Evolutionary conservation across 306 rosid species (phyloP), one percentile per base, ranked within the genome.

Genomic region (Parietaria judaica): DNA sequence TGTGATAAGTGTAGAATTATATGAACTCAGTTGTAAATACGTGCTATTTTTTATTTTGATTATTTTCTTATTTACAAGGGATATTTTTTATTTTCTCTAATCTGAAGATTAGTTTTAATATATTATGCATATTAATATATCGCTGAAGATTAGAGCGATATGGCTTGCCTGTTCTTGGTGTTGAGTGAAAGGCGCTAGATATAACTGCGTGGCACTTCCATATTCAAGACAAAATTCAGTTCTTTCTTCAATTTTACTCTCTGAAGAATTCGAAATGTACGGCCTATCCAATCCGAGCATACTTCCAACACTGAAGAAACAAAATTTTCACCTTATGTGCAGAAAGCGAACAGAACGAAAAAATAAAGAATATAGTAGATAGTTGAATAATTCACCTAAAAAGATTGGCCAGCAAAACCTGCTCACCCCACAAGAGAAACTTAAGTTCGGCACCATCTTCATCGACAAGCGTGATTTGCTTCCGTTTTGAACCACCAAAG

Each of bases 211-310:
- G 66, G 86, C 86, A 72, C 94, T 86, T 68, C 96, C 98, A 70
- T 82, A 92, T 80, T 86, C 95, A 66, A 92, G 96, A 68, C 81
- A 88, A 64, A 86, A 46, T 48, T 79, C 81, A 67, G 55, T 82
- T 47, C 66, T 73, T 67, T 80, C 70, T 68, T 76, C 83, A 69
- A 64, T 52, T 56, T 50, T 72, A 74, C 66, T 75, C 68, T 83
- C 95, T 12, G 14, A 51, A 15, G 86, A 69, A 68, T 70, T 74
- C 38, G 85, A 65, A 70, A 92, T 43, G 63, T 80, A 88, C 38
- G 96, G 96, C 61, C 80, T 86, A 58, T 88, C 96, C 70, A 92
- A 78, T 23, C 94, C 96, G 75, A 88, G 96, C 90, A 86, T 79
- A 65, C 96, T 80, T 70, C 94, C 96, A 63, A 88, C 75, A 43